These are phyloP conservation scores for Quercus robur DNA, from an alignment of 306 rosid species.

Conservation along the genomic window DNA sequence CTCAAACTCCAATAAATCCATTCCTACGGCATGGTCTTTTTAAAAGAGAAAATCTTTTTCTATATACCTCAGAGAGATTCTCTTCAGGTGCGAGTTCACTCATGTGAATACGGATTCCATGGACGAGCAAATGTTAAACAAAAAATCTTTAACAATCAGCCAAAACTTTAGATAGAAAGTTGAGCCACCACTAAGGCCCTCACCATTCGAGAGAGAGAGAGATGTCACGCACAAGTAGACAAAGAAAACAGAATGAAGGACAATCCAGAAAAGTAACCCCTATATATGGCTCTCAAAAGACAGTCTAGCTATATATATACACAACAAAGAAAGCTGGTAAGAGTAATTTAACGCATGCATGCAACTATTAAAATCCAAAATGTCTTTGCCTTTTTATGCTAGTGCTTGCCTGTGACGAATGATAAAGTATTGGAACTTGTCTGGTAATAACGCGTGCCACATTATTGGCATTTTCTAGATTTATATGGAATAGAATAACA, in stretches of 20 bases:
- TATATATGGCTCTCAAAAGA: constrained; percentile 19
- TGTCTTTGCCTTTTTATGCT: constrained; percentile 27
- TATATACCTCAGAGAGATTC: too few relatives aligned
- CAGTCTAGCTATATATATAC: constrained; percentile 1
- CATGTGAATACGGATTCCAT: constrained; percentile 55
- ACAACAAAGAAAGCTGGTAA: constrained; percentile 44
- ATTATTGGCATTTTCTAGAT: constrained; percentile 48
- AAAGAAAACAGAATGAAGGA: constrained; percentile 25
- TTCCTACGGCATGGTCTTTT: constrained; percentile 5
- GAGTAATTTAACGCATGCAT: constrained; percentile 43
- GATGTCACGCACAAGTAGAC: constrained; percentile 57
- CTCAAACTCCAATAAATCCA: not conserved
- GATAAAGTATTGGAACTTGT: constrained; percentile 29
- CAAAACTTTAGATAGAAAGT: constrained; percentile 23
- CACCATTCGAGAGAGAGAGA: constrained; percentile 31
- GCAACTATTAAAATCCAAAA: constrained; percentile 51
- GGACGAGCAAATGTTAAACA: constrained; percentile 31
- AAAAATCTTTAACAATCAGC: constrained; percentile 37
- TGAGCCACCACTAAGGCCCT: not conserved
- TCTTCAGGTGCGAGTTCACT: constrained; percentile 14
- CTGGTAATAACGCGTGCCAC: constrained; percentile 22
- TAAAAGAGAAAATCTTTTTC: not conserved
- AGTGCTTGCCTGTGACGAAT: constrained; percentile 34
- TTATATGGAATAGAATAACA: too few relatives aligned
- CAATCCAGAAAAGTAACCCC: constrained; percentile 32